These are phyloP conservation scores for Ceratobasidium sp. DNA, from an alignment of 1,284 basidiomycete genomes.

Conservation along the genomic window DNA sequence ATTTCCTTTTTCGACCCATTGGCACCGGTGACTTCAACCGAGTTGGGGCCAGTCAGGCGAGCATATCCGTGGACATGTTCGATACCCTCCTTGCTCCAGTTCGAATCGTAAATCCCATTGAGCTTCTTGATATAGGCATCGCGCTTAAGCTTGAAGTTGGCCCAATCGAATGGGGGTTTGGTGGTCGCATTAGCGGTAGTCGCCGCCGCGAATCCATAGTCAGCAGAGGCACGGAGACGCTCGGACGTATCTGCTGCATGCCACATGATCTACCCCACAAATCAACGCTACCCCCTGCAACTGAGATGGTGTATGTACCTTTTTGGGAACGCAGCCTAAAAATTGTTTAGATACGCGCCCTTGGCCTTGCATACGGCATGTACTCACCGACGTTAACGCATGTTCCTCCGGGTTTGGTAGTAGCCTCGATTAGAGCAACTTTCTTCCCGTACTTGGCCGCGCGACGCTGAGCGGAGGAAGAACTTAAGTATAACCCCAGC, in stretches of 20 bases:
- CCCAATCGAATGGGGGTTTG: conserved; percentile 82
- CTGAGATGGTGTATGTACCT: conserved; percentile 54
- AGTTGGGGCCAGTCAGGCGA: conserved; percentile 67
- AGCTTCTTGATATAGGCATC: conserved; percentile 92
- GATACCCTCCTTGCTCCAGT: conserved; percentile 87
- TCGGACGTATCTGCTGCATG: conserved; percentile 92
- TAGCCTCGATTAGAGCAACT: conserved; percentile 85
- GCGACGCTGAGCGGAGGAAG: conserved; percentile 63
- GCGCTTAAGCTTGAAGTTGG: conserved; percentile 87
- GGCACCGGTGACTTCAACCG: conserved; percentile 68
- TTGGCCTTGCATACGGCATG: conserved; percentile 4
- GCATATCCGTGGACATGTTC: conserved; percentile 86
- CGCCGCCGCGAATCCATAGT: conserved; percentile 73
- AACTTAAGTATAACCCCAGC: conserved; percentile 5
- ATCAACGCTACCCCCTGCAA: conserved; percentile 10
- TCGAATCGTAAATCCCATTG: conserved; percentile 90
- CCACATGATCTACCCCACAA: conserved; percentile 87
- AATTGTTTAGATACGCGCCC: conserved; percentile 12
- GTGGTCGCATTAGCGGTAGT: conserved; percentile 55
- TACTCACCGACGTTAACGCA: conserved; percentile 90
- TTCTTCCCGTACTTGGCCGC: conserved; percentile 94
- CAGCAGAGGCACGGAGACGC: conserved; percentile 69
- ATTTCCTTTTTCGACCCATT: conserved; percentile 71
- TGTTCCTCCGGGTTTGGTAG: conserved; percentile 84
- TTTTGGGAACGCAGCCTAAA: conserved; percentile 85